These are phyloP conservation scores for Globisporangium barbulae DNA, from an alignment of 352 stramenopile species.

Conservation along the genomic window DNA sequence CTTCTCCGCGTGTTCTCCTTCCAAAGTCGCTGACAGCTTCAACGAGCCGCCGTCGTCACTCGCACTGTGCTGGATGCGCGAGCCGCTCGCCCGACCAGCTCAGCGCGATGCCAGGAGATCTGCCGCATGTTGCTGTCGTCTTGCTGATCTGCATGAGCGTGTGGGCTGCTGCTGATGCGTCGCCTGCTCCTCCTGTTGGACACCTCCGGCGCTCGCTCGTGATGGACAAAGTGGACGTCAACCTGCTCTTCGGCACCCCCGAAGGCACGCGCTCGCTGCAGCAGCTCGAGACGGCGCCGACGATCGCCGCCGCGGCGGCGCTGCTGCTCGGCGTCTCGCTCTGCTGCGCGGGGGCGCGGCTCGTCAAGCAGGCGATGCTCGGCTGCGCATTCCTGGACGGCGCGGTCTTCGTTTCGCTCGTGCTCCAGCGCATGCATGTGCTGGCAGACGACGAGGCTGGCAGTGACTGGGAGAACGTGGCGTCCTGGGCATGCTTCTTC, in stretches of 20 bases:
- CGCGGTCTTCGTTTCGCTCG: conserved; percentile 16
- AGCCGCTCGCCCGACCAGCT: neutral
- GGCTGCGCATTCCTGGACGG: conserved; percentile 26
- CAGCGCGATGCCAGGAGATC: neutral
- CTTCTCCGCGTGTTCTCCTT: neutral
- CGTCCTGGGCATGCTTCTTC: conserved; percentile 41
- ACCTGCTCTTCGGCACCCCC: conserved; percentile 16
- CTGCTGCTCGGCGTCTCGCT: conserved; percentile 19
- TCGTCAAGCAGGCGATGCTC: conserved; percentile 17
- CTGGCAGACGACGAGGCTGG: neutral
- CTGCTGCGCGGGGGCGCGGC: conserved; percentile 17
- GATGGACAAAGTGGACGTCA: conserved; percentile 18
- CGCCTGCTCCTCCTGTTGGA: neutral
- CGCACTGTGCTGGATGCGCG: neutral
- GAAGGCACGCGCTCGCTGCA: conserved; percentile 12
- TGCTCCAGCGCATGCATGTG: conserved; percentile 14
- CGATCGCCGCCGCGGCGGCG: conserved; percentile 12
- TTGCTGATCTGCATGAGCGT: neutral
- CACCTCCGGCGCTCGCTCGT: conserved; percentile 2
- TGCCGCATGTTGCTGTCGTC: neutral
- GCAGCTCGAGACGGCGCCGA: conserved; percentile 22
- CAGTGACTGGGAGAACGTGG: conserved; percentile 20
- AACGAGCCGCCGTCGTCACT: neutral
- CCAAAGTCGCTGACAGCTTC: neutral
- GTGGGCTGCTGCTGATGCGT: neutral